These are phyloP conservation scores for Fusarium sp. DNA, from an alignment of 2,329 filamentous ascomycete genomes.

Conservation along the genomic window DNA sequence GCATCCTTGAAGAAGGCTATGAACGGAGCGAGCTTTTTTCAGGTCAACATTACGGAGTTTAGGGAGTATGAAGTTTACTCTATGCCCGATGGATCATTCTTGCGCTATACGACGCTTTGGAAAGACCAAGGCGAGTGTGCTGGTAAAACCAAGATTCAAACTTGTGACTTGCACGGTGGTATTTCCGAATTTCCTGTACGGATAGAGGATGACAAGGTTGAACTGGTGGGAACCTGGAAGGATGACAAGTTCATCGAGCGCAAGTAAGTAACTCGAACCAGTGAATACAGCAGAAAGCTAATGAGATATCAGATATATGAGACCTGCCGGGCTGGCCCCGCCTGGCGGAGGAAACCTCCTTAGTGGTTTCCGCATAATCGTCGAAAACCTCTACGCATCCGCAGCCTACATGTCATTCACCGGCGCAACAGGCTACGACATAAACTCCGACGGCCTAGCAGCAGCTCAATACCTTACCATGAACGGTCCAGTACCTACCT, in stretches of 20 bases:
- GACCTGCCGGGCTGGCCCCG: not conserved
- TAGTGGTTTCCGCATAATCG: slow-evolving; percentile 32
- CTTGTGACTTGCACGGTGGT: slow-evolving; percentile 36
- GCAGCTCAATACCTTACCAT: slow-evolving; percentile 38
- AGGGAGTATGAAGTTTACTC: not conserved
- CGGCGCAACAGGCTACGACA: slow-evolving; percentile 30
- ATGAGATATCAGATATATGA: too few species aligned
- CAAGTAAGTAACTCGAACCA: too few species aligned
- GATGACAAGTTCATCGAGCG: slow-evolving; percentile 34
- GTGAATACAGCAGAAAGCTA: too few species aligned
- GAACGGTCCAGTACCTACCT: slow-evolving; percentile 12
- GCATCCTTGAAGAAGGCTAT: slow-evolving; percentile 11
- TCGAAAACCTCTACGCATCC: slow-evolving; percentile 13
- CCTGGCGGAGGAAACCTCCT: slow-evolving; percentile 29
- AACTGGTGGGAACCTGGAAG: slow-evolving; percentile 27
- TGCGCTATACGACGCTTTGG: slow-evolving; percentile 29
- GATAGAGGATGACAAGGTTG: slow-evolving; percentile 6
- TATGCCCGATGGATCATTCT: slow-evolving; percentile 25
- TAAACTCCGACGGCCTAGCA: slow-evolving; percentile 14
- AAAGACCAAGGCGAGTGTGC: slow-evolving; percentile 24
- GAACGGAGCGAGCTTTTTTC: slow-evolving; percentile 22
- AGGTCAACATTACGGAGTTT: not conserved
- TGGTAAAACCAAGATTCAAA: slow-evolving; percentile 29
- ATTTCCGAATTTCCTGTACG: slow-evolving; percentile 25
- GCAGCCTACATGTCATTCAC: slow-evolving; percentile 27